A percentile compares a stretch with the other conserved stretches of the same genome.
phyloP scores from a whole-genome alignment of 306 rosid genomes.

The Luffa acutangula region DNA sequence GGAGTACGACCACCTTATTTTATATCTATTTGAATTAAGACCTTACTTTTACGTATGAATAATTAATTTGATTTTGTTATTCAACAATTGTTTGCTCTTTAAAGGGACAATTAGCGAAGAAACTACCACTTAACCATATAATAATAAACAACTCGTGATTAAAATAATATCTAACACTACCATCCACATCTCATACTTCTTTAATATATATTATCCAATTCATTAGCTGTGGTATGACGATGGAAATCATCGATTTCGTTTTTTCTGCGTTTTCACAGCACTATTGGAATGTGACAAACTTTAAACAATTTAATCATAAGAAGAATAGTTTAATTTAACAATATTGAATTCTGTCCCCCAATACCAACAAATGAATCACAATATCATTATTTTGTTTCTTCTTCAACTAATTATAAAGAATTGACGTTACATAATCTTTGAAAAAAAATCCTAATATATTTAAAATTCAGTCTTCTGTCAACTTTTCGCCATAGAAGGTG shows the following conservation, averaged over 20 bases:
- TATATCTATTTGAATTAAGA: background rate
- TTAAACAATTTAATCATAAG: background rate
- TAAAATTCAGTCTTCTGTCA: background rate
- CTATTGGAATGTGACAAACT: background rate
- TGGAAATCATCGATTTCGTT: background rate
- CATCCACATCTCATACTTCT: background rate
- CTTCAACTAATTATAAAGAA: conserved; percentile 1
- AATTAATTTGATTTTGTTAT: background rate
- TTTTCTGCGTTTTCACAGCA: background rate
- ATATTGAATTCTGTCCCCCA: background rate
- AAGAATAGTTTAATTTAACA: background rate
- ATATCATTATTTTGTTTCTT: background rate
- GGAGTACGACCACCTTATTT: background rate
- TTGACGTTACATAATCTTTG: background rate
- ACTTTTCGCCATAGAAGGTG: background rate
- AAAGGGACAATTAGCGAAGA: background rate
- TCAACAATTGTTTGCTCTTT: background rate
- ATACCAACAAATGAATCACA: conserved; percentile 6
- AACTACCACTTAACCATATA: background rate
- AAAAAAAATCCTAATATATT: background rate
- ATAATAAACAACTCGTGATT: background rate
- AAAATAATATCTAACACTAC: background rate
- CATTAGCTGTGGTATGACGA: background rate
- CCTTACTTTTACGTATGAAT: background rate
- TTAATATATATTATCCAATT: background rate